Conservation (phyloP, 2,329 filamentous ascomycete genomes). For the Aspergillus udagawae region DNA sequence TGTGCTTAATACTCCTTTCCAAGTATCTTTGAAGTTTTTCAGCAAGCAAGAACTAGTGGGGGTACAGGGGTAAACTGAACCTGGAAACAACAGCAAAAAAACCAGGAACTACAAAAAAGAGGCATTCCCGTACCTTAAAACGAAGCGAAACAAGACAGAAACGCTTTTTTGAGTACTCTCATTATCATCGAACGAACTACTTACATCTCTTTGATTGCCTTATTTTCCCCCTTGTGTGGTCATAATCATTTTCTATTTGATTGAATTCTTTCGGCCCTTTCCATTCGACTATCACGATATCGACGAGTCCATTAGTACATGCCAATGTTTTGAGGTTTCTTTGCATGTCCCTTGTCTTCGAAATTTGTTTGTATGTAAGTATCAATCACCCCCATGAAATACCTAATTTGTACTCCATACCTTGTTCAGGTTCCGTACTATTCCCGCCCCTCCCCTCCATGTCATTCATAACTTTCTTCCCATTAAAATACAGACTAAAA, state of each 20-base stretch:
- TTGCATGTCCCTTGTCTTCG: conserved; percentile 17
- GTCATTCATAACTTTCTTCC: neutral
- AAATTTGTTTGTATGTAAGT: conserved; percentile 16
- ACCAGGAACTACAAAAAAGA: neutral
- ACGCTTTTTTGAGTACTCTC: neutral
- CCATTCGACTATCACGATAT: conserved; percentile 15
- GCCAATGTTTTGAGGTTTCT: conserved; percentile 19
- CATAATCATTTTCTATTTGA: conserved; percentile 6
- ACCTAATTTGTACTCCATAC: conserved; percentile 2
- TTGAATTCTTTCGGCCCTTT: conserved; percentile 5
- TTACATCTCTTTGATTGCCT: neutral
- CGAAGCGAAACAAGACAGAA: neutral
- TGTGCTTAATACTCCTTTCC: neutral
- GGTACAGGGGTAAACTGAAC: neutral
- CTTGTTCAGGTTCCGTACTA: neutral
- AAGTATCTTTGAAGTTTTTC: neutral
- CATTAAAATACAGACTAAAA: neutral
- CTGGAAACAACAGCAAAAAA: neutral
- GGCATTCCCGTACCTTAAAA: neutral
- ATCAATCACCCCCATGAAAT: neutral
- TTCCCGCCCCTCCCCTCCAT: neutral
- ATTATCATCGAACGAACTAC: neutral
- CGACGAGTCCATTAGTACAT: conserved; percentile 13
- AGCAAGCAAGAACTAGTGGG: neutral
- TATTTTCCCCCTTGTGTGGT: conserved; percentile 1